Percentiles rank a stretch among this genome's conserved stretches.
Conservation (phyloP, 2,329 filamentous ascomycete species). For the Alternaria arbusti region DNA sequence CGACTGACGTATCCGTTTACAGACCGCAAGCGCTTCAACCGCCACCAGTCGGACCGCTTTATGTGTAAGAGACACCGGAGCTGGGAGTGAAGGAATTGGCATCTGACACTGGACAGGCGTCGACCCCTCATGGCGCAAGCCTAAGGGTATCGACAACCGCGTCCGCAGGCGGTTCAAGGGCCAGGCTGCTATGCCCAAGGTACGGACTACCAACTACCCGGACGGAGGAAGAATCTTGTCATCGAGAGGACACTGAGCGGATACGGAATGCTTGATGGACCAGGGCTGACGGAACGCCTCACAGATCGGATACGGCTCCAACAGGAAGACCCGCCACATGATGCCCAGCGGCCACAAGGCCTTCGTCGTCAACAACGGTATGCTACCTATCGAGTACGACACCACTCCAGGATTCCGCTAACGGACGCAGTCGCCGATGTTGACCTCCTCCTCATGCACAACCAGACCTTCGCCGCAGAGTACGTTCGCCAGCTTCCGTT, state of each 20-base stretch:
- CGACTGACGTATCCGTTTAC: constrained; percentile 47
- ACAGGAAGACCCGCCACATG: constrained; percentile 99
- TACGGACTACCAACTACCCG: constrained; percentile 59
- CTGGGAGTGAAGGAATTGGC: constrained; percentile 11
- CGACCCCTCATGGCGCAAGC: constrained; percentile 93
- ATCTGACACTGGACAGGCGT: constrained; percentile 58
- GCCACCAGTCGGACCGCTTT: constrained; percentile 98
- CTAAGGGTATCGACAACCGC: constrained; percentile 99
- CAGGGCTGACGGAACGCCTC: constrained; percentile 39
- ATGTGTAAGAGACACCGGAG: constrained; percentile 63
- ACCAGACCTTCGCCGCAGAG: constrained; percentile 98
- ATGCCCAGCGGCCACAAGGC: constrained; percentile 99
- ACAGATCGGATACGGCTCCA: constrained; percentile 97
- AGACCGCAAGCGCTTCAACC: constrained; percentile 94
- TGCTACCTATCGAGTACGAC: constrained; percentile 2
- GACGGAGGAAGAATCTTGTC: background rate
- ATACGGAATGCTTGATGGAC: constrained; percentile 2
- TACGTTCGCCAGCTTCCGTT: constrained; percentile 58
- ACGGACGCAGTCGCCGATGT: constrained; percentile 71
- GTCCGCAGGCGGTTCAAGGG: constrained; percentile 98
- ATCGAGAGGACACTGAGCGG: background rate
- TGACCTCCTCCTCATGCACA: constrained; percentile 99
- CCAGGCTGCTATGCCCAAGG: constrained; percentile 95
- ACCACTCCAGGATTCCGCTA: constrained; percentile 20
- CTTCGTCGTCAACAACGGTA: constrained; percentile 94